Percentiles rank a stretch among this genome's conserved stretches.
Evolutionary conservation across 495 filamentous ascomycete species (phyloP).

Genomic region (Cladorrhinum samala): DNA sequence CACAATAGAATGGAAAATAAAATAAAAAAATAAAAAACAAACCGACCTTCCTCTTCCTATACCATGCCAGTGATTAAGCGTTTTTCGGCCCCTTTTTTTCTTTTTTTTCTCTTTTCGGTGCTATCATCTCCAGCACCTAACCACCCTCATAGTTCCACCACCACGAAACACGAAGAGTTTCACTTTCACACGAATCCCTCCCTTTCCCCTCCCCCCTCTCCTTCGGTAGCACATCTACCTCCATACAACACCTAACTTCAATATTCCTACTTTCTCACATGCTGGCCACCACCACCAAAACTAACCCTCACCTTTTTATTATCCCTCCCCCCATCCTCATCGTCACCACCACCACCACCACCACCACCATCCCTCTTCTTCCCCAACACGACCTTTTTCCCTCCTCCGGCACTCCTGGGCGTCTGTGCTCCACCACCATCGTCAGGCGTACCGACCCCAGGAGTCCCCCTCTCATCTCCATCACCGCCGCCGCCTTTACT

Average conservation of each 20-base stretch:
- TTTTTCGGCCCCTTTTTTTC: conserved; percentile 33
- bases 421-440: too few relatives aligned
- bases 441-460: neutral
- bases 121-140: conserved; percentile 30
- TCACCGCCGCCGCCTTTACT: neutral
- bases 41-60: conserved; percentile 46
- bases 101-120: conserved; percentile 32
- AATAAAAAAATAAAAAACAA: conserved; percentile 11
- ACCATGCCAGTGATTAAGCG: conserved; percentile 16
- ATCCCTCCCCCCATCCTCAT: neutral
- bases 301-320: neutral
- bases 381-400: neutral
- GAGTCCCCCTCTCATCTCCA: neutral
- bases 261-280: conserved; percentile 8
- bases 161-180: too few relatives aligned
- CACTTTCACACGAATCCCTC: neutral
- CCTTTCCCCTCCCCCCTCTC: neutral
- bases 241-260: neutral
- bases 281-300: neutral
- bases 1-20: too few relatives aligned
- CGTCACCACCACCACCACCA: neutral
- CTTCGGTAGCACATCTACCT: too few relatives aligned
- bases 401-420: neutral
- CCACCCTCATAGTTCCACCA: conserved; percentile 36
- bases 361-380: conserved; percentile 1